phyloP scores from a whole-genome alignment of 306 rosid species.

The Malus sieversii region DNA sequence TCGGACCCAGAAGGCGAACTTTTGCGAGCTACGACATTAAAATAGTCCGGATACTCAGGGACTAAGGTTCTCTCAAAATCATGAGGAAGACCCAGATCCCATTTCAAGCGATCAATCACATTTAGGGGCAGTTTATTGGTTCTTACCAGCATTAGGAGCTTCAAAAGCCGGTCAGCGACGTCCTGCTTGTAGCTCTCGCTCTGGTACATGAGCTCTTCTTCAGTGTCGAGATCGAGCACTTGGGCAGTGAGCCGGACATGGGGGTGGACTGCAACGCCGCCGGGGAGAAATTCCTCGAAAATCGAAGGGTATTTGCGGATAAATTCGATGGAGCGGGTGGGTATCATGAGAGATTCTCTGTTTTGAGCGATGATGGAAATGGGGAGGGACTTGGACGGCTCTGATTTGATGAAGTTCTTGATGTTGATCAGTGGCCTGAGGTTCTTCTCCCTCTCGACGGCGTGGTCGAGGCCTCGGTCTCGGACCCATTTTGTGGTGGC shows the following conservation, averaged over 20 bases:
- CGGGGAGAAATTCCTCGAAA: slow-evolving; percentile 53
- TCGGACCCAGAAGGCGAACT: slow-evolving; percentile 8
- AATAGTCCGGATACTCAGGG: slow-evolving; percentile 74
- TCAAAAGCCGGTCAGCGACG: slow-evolving; percentile 55
- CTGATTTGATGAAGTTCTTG: slow-evolving; percentile 45
- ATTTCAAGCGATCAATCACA: slow-evolving; percentile 34
- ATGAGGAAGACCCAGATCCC: slow-evolving; percentile 84
- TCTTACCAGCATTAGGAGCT: slow-evolving; percentile 61
- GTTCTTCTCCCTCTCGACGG: slow-evolving; percentile 68
- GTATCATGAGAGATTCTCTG: slow-evolving; percentile 37
- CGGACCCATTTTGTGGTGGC: slow-evolving; percentile 44
- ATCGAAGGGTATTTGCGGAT: slow-evolving; percentile 58
- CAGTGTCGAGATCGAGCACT: slow-evolving; percentile 41
- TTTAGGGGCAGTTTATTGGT: slow-evolving; percentile 39
- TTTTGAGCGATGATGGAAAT: slow-evolving; percentile 40
- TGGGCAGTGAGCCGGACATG: slow-evolving; percentile 45
- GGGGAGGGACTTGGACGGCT: slow-evolving; percentile 77
- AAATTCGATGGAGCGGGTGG: slow-evolving; percentile 62
- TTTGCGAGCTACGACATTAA: slow-evolving; percentile 28
- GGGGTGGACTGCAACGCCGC: slow-evolving; percentile 40
- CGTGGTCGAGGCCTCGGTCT: slow-evolving; percentile 91
- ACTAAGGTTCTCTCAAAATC: slow-evolving; percentile 32
- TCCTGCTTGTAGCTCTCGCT: slow-evolving; percentile 41
- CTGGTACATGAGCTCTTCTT: slow-evolving; percentile 38
- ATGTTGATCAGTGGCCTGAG: slow-evolving; percentile 47